Evolutionary conservation across 495 filamentous ascomycete genomes (phyloP), one percentile per base, ranked within the genome.

Genomic region (Lindgomyces ingoldianus): DNA sequence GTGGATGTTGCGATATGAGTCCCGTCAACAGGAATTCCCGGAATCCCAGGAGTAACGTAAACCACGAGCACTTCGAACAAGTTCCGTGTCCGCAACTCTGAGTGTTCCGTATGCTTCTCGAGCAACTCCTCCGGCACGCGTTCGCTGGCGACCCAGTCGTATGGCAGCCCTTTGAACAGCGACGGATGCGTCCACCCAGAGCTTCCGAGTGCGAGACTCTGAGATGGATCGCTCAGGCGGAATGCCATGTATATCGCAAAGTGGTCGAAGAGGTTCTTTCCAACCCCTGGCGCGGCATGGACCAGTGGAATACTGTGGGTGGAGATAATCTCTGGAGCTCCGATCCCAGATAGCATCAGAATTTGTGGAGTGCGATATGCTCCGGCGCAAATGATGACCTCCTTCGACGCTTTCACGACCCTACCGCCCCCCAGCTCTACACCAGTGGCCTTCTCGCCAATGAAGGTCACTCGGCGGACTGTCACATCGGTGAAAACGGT

Each of bases 181-280:
- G 27, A 12, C 39, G 39, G 18, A 52, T 27, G 22, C n/a, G 56
- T 4, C 4, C 4, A 22, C 16, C 8, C 18, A 11, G 56, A 33
- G 18, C 56, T 9, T 8, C 24, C 27, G 8, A 18, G 6, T 12
- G 56, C 18, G 12, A 25, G 24, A 22, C 22, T 9, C 24, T 18
- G 49, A 4, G 16, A 29, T 6, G 49, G 49, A 29, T 22, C 56
- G 22, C 52, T 33, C 18, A 50, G 56, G 16, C 8, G n/a, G 22
- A 52, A 52, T 8, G 45, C 45, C 11, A 48, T 9, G 18, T 48
- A 52, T 25, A 52, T 18, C 4, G 49, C 16, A 25, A 58, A 45
- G 60, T 85, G 84, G 70, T 87, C 84, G 2, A 80, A 75, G 0
- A 87, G 78, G 64, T 85, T 84, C 59, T 84, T 21, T 48, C 45